Evolutionary conservation across 108 stramenopile genomes (phyloP), one percentile per base, ranked within the genome.

Genomic region (Stephanodiscus minutulus): DNA sequence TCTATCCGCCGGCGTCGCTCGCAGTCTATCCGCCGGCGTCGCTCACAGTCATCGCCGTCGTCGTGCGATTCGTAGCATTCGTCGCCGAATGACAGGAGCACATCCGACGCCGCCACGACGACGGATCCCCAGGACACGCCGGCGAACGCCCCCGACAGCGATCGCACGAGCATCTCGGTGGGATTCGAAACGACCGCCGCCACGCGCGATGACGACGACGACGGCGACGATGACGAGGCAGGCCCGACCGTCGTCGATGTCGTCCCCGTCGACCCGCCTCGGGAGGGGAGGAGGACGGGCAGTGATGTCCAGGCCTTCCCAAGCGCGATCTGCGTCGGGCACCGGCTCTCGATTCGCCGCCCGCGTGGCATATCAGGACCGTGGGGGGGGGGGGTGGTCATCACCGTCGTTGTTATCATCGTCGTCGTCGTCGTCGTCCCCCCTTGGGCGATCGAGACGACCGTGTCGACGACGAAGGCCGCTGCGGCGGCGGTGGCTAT

Each of bases 271-370:
- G 39, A 11, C 1, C 11, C 39, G 39, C 8, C 10, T 11, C 39
- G 39, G n/a, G n/a, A 11, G 7, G 39, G 39, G 7, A 39, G 7
- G 0, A 39, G 10, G 8, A 79, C 36, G 3, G 89, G 89, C 18
- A 93, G 68, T 20, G 73, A 73, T 13, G 85, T 89, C 92, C 92
- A 93, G 5, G 92, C 88, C 64, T 93, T 93, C 17, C 92, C 92
- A 3, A 93, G 53, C 27, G 82, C 78, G 85, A 91, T 91, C 75
- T 89, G 89, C 3, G 88, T 83, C 4, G 89, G 89, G 81, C 88
- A 93, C 33, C 92, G 80, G 7, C 85, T 88, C 85, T 88, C 1
- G 88, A 89, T 58, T 91, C 85, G 25, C 92, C 92, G 27, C 92
- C 92, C 3, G 92, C 92, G 62, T 93, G 92, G 61, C 90, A 64